Evolutionary conservation across 805 yeast species (phyloP).

Genomic region (Scheffersomyces amazonensis): DNA sequence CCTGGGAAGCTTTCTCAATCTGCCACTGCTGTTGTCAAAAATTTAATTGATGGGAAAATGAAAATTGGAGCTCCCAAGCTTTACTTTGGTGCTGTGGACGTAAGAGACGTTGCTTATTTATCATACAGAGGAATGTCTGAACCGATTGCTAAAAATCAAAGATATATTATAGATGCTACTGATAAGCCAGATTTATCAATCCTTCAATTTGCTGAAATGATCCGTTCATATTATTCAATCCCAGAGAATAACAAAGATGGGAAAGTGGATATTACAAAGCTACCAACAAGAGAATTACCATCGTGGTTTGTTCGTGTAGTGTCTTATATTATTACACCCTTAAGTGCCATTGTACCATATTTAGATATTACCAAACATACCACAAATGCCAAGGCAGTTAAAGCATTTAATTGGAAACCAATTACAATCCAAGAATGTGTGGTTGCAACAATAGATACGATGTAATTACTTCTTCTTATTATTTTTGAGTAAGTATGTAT

Average conservation of each 20-base stretch:
- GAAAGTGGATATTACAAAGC: background rate
- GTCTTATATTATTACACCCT: background rate
- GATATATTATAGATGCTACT: constrained; percentile 15
- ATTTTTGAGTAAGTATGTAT: no score
- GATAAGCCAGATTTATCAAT: background rate
- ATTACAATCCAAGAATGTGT: background rate
- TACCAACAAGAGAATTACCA: background rate
- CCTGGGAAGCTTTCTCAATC: constrained; percentile 2
- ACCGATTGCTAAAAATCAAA: constrained; percentile 15
- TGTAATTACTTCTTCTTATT: no score
- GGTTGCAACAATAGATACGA: no score
- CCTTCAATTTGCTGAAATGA: no score
- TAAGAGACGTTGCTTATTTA: constrained; percentile 45
- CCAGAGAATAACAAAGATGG: background rate
- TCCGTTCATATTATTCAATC: background rate
- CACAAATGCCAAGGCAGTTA: background rate
- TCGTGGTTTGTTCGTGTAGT: background rate
- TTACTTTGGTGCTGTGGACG: constrained; percentile 28
- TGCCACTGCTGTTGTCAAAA: background rate
- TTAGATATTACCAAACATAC: background rate
- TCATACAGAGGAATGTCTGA: constrained; percentile 38
- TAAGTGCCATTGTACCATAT: background rate
- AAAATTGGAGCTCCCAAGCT: background rate
- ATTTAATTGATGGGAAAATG: background rate
- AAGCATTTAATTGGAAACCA: background rate